These are phyloP conservation scores for Solanum lycopersicoides DNA, from an alignment of 257 asterid genomes.

Conservation along the genomic window DNA sequence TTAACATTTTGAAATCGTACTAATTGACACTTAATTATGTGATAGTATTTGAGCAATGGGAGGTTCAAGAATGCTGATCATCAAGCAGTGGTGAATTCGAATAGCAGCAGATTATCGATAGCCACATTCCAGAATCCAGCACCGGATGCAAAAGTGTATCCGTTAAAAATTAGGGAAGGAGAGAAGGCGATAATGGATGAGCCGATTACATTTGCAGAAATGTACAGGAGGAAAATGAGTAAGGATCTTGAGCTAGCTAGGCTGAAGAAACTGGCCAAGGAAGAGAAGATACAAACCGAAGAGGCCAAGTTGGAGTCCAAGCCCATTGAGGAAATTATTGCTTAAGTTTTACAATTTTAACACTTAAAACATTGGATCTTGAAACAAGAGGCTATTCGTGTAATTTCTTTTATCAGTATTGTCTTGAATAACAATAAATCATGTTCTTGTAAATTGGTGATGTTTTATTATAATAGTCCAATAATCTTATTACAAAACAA, in stretches of 20 bases:
- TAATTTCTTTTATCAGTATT: not conserved
- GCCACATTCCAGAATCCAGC: slow-evolving; percentile 94
- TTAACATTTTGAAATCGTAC: not conserved
- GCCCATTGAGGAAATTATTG: slow-evolving; percentile 31
- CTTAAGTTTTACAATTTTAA: not conserved
- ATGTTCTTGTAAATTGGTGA: not conserved
- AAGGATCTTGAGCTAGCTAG: slow-evolving; percentile 59
- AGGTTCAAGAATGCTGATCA: slow-evolving; percentile 95
- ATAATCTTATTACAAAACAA: not conserved
- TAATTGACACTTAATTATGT: not conserved
- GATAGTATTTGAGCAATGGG: slow-evolving; percentile 80
- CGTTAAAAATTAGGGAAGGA: slow-evolving; percentile 41
- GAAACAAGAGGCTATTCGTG: not conserved
- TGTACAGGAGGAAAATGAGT: slow-evolving; percentile 82
- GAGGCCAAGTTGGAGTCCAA: slow-evolving; percentile 10
- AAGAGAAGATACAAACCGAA: slow-evolving; percentile 18
- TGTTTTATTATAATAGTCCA: not conserved
- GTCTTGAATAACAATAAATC: not conserved
- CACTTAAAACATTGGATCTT: not conserved
- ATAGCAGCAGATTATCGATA: slow-evolving; percentile 54
- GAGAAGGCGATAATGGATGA: slow-evolving; percentile 42
- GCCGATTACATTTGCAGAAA: slow-evolving; percentile 52
- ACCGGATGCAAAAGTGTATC: slow-evolving; percentile 62
- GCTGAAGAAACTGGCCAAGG: slow-evolving; percentile 52
- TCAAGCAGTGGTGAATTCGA: slow-evolving; percentile 81